Evolutionary conservation across 306 rosid genomes (phyloP).

Genomic region (Elaeagnus macrophylla): DNA sequence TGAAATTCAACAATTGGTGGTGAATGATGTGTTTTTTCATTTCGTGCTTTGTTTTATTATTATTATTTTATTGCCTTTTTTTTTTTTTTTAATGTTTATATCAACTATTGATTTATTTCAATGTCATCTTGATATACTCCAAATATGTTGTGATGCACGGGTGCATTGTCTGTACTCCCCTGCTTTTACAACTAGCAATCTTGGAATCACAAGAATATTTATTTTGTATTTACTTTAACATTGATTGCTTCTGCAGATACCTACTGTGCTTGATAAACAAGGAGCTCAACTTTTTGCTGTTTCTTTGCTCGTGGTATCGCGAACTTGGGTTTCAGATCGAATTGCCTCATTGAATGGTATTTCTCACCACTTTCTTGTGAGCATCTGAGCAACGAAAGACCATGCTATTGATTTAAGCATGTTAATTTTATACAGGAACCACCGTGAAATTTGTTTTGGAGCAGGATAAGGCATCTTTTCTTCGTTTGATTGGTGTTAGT

Average conservation of each 20-base stretch:
- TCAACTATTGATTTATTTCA: too few species aligned
- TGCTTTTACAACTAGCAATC: too few species aligned
- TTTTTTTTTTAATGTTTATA: too few species aligned
- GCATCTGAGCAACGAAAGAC: constrained; percentile 10
- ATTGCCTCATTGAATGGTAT: constrained; percentile 84
- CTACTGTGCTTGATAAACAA: constrained; percentile 85
- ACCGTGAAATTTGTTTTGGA: constrained; percentile 77
- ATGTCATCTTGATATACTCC: too few species aligned
- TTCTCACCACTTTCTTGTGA: constrained; percentile 11
- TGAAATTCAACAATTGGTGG: too few species aligned
- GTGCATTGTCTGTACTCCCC: too few species aligned
- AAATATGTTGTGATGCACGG: too few species aligned
- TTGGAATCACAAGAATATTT: too few species aligned
- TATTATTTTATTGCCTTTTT: too few species aligned
- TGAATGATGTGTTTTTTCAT: too few species aligned
- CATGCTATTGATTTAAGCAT: constrained; percentile 19
- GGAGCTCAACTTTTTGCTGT: constrained; percentile 92
- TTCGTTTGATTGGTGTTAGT: constrained; percentile 59
- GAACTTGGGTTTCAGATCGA: constrained; percentile 95
- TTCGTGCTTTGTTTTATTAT: too few species aligned
- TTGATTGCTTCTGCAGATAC: constrained; percentile 46
- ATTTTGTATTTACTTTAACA: constrained; percentile 4
- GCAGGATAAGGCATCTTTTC: constrained; percentile 74
- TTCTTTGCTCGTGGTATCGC: constrained; percentile 79
- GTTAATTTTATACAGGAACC: constrained; percentile 55